These are phyloP conservation scores for Acmispon strigosus DNA, from an alignment of 306 rosid species.

Conservation along the genomic window DNA sequence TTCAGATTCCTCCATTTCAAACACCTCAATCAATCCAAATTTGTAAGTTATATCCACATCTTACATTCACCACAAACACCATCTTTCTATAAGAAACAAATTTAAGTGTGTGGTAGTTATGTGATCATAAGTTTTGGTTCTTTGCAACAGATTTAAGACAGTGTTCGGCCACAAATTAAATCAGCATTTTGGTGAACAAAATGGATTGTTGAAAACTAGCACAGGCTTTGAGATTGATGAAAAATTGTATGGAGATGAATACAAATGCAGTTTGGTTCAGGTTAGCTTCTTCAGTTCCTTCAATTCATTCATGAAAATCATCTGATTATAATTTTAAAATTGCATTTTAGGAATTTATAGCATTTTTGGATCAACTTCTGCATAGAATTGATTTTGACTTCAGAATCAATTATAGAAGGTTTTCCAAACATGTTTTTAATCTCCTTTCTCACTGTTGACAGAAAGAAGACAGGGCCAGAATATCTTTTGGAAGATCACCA, in stretches of 20 bases:
- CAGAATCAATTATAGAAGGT: too few relatives aligned
- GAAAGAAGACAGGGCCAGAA: constrained; percentile 28
- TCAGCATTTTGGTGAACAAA: constrained; percentile 14
- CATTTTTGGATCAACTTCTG: too few relatives aligned
- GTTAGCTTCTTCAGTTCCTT: constrained; percentile 34
- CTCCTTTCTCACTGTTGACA: constrained; percentile 25
- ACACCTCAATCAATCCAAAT: constrained; percentile 46
- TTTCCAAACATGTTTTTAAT: not conserved
- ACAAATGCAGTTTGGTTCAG: constrained; percentile 29
- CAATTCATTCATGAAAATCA: not conserved
- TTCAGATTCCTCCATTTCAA: constrained; percentile 50
- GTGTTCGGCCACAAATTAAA: constrained; percentile 54
- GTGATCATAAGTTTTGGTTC: constrained; percentile 14
- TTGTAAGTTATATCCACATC: constrained; percentile 47
- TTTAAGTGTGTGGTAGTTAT: not conserved
- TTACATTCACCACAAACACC: not conserved
- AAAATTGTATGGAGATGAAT: constrained; percentile 27
- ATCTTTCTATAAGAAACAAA: not conserved
- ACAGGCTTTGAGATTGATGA: constrained; percentile 25
- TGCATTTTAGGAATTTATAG: not conserved
- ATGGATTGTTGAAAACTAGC: constrained; percentile 16
- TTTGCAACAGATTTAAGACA: constrained; percentile 44
- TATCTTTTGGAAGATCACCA: constrained; percentile 29
- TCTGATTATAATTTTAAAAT: not conserved
- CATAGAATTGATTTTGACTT: too few relatives aligned